A percentile compares a stretch with the other conserved stretches of the same genome.
Conservation (phyloP, 192 early-diverging fungal species). For the Entomortierella parvispora region DNA sequence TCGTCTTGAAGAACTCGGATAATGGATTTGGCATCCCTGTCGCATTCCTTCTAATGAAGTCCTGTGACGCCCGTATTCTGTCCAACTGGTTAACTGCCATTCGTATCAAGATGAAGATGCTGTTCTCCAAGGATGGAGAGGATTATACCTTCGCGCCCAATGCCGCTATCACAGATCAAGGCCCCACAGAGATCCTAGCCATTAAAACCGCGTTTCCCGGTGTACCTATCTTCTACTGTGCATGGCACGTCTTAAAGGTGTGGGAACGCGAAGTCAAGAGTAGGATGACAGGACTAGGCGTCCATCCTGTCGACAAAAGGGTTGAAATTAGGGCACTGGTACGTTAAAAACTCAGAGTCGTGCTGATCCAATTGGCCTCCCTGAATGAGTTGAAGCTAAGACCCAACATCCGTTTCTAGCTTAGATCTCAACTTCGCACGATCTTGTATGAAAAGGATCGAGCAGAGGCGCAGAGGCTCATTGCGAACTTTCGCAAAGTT, state of each 20-base stretch:
- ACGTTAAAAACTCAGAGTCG: no score
- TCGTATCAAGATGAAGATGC: neutral
- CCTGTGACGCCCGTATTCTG: neutral
- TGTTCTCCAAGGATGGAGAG: neutral
- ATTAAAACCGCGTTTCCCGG: neutral
- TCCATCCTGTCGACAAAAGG: neutral
- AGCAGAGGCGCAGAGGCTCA: neutral
- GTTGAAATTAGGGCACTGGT: no score
- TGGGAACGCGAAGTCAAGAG: constrained; percentile 2
- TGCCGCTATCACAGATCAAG: constrained; percentile 20
- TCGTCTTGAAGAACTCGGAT: constrained; percentile 7
- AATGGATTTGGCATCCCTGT: constrained; percentile 6
- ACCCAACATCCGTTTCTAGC: neutral
- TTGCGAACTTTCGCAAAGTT: neutral
- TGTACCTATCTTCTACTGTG: constrained; percentile 5
- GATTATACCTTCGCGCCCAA: neutral
- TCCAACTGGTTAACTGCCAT: no score
- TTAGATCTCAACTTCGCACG: neutral
- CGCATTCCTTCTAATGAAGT: constrained; percentile 8
- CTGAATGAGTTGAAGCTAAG: no score
- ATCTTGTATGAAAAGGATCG: constrained; percentile 6
- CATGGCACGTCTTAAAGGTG: constrained; percentile 20
- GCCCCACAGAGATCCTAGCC: constrained; percentile 17
- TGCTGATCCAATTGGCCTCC: no score
- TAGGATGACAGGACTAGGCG: neutral